Base-by-base conservation (phyloP, 2,329 filamentous ascomycete genomes). In the Trichoderma aggressivum region DNA sequence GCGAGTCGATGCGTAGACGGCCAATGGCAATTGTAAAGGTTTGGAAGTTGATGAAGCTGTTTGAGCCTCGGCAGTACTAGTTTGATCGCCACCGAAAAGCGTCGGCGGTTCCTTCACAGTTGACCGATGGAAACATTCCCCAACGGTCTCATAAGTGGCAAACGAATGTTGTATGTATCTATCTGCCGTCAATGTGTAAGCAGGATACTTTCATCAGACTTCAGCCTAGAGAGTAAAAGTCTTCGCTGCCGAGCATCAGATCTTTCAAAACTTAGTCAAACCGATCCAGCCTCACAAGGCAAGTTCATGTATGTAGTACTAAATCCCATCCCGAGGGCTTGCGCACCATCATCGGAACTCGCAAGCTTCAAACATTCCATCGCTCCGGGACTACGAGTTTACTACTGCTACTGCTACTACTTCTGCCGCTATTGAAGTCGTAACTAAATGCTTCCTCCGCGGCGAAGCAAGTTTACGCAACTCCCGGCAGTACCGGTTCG, bases 401-500 rank as follows among this genome's bases (percentile, higher is more conserved):
- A 28, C 26, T 28, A 28, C 34, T 30, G 12, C n/a, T 47, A 21
- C n/a, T 50, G 43, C 43, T 50, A 5, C n/a, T 6, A n/a, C 47
- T 24, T 21, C 47, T 53, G 11, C 47, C 21, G 5, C 47, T 53
- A 53, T 43, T n/a, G 16, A n/a, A 16, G n/a, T 50, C 21, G 7
- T 11, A 10, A 6, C 36, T 21, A 18, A 18, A 34, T 34, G 12
- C 43, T 32, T 14, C 32, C 32, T 21, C 39, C 24, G 50, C 26
- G 8, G 28, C 21, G n/a, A 28, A 28, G 8, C 14, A 50, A 12
- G 32, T 26, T 24, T 24, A 28, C 53, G 63, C 63, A 58, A 34
- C 50, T 66, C 32, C 61, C 63, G 63, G 50, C 32, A 66, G 50
- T 66, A 30, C 63, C 63, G 50, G 47, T 10, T 66, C 63, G 63